Conservation (phyloP, 345 rosid species). For the Pseudoturritis turrita region DNA sequence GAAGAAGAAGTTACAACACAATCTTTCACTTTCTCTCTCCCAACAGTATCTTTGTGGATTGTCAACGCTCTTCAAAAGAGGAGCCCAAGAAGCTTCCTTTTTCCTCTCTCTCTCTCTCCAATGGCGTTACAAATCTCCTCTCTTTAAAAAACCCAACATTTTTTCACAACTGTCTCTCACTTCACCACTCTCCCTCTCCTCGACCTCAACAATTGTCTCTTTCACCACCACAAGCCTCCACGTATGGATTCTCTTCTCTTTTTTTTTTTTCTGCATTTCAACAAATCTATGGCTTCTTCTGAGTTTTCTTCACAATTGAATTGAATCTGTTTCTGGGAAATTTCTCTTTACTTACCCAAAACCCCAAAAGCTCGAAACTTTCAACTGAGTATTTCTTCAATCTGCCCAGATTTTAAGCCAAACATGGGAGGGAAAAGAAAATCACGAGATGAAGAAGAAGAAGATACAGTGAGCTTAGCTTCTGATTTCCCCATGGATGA, state of each 20-base stretch:
- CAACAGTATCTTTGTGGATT: slow-evolving; percentile 31
- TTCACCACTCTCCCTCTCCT: background rate
- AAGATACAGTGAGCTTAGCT: background rate
- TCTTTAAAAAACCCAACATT: slow-evolving; percentile 21
- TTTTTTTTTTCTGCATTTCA: too few species aligned
- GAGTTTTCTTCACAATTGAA: too few species aligned
- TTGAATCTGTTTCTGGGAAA: too few species aligned
- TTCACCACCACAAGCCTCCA: background rate
- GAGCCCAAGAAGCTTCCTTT: slow-evolving; percentile 57
- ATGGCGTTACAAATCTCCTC: slow-evolving; percentile 23
- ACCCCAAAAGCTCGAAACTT: background rate
- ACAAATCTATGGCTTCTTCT: too few species aligned
- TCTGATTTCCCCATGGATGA: slow-evolving; percentile 52
- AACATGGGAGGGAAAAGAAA: slow-evolving; percentile 56
- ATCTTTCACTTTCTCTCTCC: slow-evolving; percentile 10
- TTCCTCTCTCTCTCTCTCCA: slow-evolving; percentile 41
- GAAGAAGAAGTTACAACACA: slow-evolving; percentile 22
- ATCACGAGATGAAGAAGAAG: slow-evolving; percentile 32
- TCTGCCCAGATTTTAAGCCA: background rate
- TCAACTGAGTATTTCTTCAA: background rate
- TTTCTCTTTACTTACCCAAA: background rate
- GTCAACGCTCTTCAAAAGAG: slow-evolving; percentile 65
- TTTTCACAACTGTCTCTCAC: slow-evolving; percentile 1
- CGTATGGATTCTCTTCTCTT: slow-evolving; percentile 10
- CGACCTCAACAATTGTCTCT: background rate